These are phyloP conservation scores for Trichosanthes cucumerina DNA, from an alignment of 306 rosid species.

Conservation along the genomic window DNA sequence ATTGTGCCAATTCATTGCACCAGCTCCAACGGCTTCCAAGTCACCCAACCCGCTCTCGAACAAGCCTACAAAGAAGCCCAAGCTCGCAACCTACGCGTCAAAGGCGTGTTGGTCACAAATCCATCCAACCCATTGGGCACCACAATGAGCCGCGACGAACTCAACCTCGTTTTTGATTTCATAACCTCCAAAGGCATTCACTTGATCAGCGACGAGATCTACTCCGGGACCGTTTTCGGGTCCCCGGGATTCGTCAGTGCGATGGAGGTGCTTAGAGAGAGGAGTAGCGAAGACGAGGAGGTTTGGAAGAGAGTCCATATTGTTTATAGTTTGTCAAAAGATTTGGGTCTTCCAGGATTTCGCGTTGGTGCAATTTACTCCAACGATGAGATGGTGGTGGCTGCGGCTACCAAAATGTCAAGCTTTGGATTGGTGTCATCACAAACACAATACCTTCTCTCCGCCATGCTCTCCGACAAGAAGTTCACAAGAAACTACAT, in stretches of 20 bases:
- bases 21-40: conserved; percentile 46
- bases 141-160: conserved; percentile 34
- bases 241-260: conserved; percentile 38
- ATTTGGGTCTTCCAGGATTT: conserved; percentile 67
- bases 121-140: conserved; percentile 72
- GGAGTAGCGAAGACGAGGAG: neutral
- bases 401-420: conserved; percentile 64
- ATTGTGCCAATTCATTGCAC: conserved; percentile 67
- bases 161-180: conserved; percentile 39
- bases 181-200: conserved; percentile 43
- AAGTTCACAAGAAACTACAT: conserved; percentile 41
- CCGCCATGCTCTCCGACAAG: conserved; percentile 55
- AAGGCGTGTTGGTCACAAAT: conserved; percentile 59
- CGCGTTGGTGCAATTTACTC: conserved; percentile 75
- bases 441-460: conserved; percentile 67
- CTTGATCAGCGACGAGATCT: conserved; percentile 62
- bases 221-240: conserved; percentile 53
- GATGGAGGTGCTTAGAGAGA: conserved; percentile 47
- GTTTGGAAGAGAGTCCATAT: conserved; percentile 29
- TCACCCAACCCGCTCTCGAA: conserved; percentile 36
- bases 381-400: conserved; percentile 58
- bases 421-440: conserved; percentile 71
- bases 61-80: conserved; percentile 46
- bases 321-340: conserved; percentile 80
- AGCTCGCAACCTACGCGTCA: conserved; percentile 40